A percentile compares a stretch with the other conserved stretches of the same genome.
phyloP scores from a whole-genome alignment of 1,284 basidiomycete species.

The Waitea zeae region DNA sequence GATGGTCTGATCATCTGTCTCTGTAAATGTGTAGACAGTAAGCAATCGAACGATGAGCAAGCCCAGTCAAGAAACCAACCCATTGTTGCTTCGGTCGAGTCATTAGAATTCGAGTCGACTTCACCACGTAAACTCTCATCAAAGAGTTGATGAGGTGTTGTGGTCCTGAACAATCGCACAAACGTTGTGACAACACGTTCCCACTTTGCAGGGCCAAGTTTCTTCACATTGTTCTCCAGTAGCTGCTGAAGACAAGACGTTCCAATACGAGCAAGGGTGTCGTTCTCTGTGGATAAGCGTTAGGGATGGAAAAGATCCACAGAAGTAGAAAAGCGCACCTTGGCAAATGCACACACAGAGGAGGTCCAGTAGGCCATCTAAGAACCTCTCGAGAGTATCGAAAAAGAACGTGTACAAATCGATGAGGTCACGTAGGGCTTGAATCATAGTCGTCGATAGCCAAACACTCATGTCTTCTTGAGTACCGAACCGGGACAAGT shows the following conservation, averaged over 20 bases:
- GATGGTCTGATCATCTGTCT: constrained; percentile 49
- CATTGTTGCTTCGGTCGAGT: constrained; percentile 44
- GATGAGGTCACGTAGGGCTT: constrained; percentile 89
- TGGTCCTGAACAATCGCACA: constrained; percentile 90
- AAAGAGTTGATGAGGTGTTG: constrained; percentile 94
- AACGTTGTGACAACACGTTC: constrained; percentile 89
- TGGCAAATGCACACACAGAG: constrained; percentile 98
- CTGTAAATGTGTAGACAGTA: constrained; percentile 16
- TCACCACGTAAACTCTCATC: constrained; percentile 78
- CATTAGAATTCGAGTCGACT: constrained; percentile 41
- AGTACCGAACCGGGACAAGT: constrained; percentile 83
- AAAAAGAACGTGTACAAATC: constrained; percentile 96
- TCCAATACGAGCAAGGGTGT: constrained; percentile 94
- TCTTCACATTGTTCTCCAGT: constrained; percentile 85
- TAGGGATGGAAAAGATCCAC: neutral
- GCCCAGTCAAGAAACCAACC: no score
- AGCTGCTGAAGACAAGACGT: constrained; percentile 96
- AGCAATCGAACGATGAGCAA: constrained; percentile 14
- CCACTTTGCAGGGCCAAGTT: constrained; percentile 78
- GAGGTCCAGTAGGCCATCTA: constrained; percentile 86
- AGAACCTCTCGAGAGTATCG: constrained; percentile 75
- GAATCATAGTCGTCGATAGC: constrained; percentile 98
- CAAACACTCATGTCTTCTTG: constrained; percentile 99
- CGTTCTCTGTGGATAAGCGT: constrained; percentile 56
- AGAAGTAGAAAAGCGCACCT: constrained; percentile 35